Base-by-base conservation (phyloP, 1,284 basidiomycete genomes). In the Hypsizygus ulmarius region DNA sequence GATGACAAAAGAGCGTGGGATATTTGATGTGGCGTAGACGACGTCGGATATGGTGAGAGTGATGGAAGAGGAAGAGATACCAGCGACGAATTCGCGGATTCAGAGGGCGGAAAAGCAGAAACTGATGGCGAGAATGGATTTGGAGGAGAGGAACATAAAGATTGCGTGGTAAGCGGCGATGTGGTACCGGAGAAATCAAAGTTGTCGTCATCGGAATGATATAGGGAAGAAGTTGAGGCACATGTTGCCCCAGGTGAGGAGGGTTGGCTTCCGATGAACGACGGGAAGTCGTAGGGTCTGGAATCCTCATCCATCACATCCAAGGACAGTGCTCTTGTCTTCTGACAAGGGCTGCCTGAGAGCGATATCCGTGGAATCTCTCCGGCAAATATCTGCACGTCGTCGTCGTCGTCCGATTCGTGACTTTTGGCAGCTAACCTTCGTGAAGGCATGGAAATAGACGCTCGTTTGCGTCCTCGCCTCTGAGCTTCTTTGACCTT, bases 361-460 rank as follows among this genome's bases (percentile, higher is more conserved):
- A 44, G 35, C 25, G 47, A 43, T 47, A 56, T 52, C 43, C 43
- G 42, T 12, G 50, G 53, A 14, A 52, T 18, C 18, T 54, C 50
- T 46, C 50, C 47, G 15, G 53, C 47, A 51, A 79, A 68, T 47
- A 84, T 80, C 57, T 79, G 71, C 46, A 84, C 62, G 44, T 83
- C 81, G 29, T 77, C 78, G 15, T 76, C 76, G 29, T 74, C 71
- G 16, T 68, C 45, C 16, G 40, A 47, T 25, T 40, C 30, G 21
- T n/a, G 19, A 21, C 42, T 21, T 28, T 19, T 6, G 29, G 36
- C 32, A n/a, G 44, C 42, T 7, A 25, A 35, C 12, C 48, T 58
- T 30, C 52, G 63, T 14, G 47, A 52, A 15, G 54, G 27, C 41
- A 49, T 47, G 11, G 43, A 34, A 5, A 66, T 59, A 11, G 63